Evolutionary conservation across 768 basidiomycete genomes (phyloP), one percentile per base, ranked within the genome.

Genomic region (Lactifluus volemus): DNA sequence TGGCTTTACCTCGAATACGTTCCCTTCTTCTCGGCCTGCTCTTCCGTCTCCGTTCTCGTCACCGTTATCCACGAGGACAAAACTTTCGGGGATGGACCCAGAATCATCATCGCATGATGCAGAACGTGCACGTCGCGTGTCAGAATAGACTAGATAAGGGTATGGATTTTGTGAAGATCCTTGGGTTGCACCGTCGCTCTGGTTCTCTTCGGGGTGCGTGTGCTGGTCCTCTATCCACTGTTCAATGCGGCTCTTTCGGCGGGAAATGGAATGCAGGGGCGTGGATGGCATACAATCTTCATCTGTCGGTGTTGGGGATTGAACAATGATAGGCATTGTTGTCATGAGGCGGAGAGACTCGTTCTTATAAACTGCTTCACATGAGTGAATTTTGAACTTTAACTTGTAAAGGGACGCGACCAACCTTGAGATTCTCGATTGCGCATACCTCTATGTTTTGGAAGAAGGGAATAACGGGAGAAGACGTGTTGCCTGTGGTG

Each of bases 191-290:
- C 61, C 10, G 63, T 59, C 60, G 67, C 64, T 32, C 64, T 53
- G 41, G 64, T 53, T 41, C 63, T 49, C 49, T 67, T 61, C n/a
- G 64, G 53, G 10, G 67, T 61, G 41, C 65, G 68, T 29, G 67
- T 73, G 75, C 55, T 78, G 73, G 21, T 79, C 79, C 3, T 67
- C 70, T 17, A 80, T 71, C 78, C 79, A 80, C n/a, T 69, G 73
- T 41, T 77, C 75, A 44, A 78, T 66, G 54, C 70, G 77, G 63
- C 74, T 76, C 15, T 76, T 72, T 41, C 74, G 73, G 19, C 73
- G 74, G 17, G 70, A 71, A 62, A 75, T 54, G 58, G 71, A 60
- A 60, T 14, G 64, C 58, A 8, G 60, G 50, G 36, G 66, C 48
- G 34, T 63, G 58, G 67, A 60, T 60, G 42, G 63, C 56, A 53